These are phyloP conservation scores for Choiromyces venosus DNA, from an alignment of 495 filamentous ascomycete species.

Conservation along the genomic window DNA sequence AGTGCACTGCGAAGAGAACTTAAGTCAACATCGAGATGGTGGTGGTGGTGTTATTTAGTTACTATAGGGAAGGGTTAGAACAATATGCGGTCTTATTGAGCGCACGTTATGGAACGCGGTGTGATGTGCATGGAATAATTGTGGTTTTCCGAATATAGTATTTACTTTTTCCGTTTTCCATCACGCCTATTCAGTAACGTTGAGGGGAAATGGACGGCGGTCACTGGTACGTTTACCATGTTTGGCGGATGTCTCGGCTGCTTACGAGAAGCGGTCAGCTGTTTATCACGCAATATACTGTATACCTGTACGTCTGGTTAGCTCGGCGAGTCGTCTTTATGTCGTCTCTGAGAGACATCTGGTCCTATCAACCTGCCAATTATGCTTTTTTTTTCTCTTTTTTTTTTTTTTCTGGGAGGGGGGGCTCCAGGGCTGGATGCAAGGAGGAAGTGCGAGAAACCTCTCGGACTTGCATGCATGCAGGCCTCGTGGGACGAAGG, in stretches of 20 bases:
- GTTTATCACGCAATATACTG: background rate
- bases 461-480: background rate
- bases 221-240: background rate
- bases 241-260: background rate
- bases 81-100: background rate
- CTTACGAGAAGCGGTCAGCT: background rate
- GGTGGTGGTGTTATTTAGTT: background rate
- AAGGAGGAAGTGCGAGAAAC: background rate
- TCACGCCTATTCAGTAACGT: background rate
- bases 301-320: background rate
- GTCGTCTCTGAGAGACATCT: background rate
- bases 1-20: background rate
- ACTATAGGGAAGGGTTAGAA: background rate
- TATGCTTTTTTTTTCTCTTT: background rate
- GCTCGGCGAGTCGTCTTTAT: background rate
- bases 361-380: background rate
- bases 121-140: background rate
- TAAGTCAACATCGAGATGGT: background rate
- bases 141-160: background rate
- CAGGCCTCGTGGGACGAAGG: slow-evolving; percentile 1
- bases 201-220: background rate
- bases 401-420: too few species aligned
- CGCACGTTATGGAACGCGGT: background rate
- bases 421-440: background rate
- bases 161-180: background rate